Evolutionary conservation across 2,329 filamentous ascomycete genomes (phyloP), one percentile per base, ranked within the genome.

Genomic region (Pseudocercospora ulei): DNA sequence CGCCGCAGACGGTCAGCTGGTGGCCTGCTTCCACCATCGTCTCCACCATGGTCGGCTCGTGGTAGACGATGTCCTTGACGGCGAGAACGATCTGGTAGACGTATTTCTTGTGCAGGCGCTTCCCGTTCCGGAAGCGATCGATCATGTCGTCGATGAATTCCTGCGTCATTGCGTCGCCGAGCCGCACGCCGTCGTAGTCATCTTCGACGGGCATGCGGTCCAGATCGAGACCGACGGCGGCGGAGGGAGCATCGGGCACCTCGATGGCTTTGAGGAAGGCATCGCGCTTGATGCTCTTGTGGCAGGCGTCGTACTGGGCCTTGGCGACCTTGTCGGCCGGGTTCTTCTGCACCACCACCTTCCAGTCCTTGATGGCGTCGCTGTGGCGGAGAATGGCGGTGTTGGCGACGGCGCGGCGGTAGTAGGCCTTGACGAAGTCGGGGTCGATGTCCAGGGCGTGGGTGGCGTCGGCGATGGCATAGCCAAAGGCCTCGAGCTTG

Each of bases 101-200:
- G 59, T 95, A 98, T 73, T 96, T 98, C 66, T 77, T 80, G 63
- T 90, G 85, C 41, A 98, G 73, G 65, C 84, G 88, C 73, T 98
- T 96, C 58, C 90, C 90, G 35, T 75, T 80, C 73, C 92, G 94
- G 73, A 98, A 98, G 19, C 90, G 72, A 62, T 90, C 75, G 40
- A 85, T 88, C 88, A 96, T 95, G 66, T 98, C 88, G 54, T 92
- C 82, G 54, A 98, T 83, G 58, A 98, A 98, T 55, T 95, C 88
- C 52, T 88, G 76, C 1, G 88, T 95, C 86, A 98, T 98, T 60
- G 82, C 72, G 35, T 80, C 73, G 24, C 74, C 80, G 37, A 98
- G 67, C 40, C 71, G 72, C 13, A 78, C 80, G 45, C 90, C 90
- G 56, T 98, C 90, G 56, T 98, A 98, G 39, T 72, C 72, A 13